These are phyloP conservation scores for Strobilomyces echinocephalus DNA, from an alignment of 768 basidiomycete species.

Conservation along the genomic window DNA sequence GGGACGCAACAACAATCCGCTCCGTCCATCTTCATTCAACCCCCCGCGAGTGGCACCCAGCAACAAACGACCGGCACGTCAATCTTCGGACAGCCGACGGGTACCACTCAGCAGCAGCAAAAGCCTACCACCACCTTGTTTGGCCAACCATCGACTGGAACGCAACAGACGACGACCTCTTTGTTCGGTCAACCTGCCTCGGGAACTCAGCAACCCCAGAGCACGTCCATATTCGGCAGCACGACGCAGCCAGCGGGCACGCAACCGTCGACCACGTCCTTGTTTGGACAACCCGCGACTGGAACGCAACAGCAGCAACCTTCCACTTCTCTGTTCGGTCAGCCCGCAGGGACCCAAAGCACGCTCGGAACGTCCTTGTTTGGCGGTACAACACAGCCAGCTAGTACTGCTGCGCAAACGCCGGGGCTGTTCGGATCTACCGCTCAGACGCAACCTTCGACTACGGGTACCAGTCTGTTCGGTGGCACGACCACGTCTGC, in stretches of 20 bases:
- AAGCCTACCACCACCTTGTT: slow-evolving; percentile 29
- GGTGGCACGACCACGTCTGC: slow-evolving; percentile 16
- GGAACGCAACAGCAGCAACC: slow-evolving; percentile 35
- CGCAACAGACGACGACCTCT: slow-evolving; percentile 12
- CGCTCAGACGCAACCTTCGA: slow-evolving; percentile 18
- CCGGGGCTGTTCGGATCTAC: slow-evolving; percentile 18
- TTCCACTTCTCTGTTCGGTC: slow-evolving; percentile 35
- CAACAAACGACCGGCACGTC: slow-evolving; percentile 27
- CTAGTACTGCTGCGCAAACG: slow-evolving; percentile 10
- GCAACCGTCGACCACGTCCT: slow-evolving; percentile 12
- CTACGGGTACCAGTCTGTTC: slow-evolving; percentile 22
- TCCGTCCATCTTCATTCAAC: no score
- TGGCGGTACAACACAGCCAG: slow-evolving; percentile 14
- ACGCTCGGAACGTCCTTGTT: slow-evolving; percentile 34
- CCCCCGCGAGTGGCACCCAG: slow-evolving; percentile 18
- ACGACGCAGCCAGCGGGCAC: slow-evolving; percentile 6
- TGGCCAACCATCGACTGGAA: slow-evolving; percentile 18
- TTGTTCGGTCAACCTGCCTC: slow-evolving; percentile 29
- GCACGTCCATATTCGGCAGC: slow-evolving; percentile 34
- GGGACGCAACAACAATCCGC: no score
- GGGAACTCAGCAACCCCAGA: slow-evolving; percentile 35
- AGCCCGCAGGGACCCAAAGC: slow-evolving; percentile 20
- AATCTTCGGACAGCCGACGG: slow-evolving; percentile 37
- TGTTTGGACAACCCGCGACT: slow-evolving; percentile 29
- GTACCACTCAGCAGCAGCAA: slow-evolving; percentile 23